phyloP scores from a whole-genome alignment of 257 asterid genomes.

The Rehmannia glutinosa region DNA sequence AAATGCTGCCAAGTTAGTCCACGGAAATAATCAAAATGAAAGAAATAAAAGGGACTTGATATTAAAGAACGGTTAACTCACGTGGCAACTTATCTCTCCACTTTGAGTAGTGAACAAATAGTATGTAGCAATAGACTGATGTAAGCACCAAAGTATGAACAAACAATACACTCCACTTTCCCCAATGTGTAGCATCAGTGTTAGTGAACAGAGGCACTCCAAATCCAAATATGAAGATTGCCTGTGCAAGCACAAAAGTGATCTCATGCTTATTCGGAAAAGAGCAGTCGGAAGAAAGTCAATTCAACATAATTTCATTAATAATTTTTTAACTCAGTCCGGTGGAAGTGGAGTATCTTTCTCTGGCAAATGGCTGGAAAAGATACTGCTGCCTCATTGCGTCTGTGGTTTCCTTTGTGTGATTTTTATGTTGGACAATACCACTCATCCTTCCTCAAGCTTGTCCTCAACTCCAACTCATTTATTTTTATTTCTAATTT shows the following conservation, averaged over 20 bases:
- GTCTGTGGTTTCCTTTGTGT: background rate
- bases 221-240: slow-evolving; percentile 66
- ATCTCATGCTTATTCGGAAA: background rate
- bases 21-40: background rate
- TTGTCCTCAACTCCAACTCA: background rate
- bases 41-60: background rate
- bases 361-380: background rate
- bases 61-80: slow-evolving; percentile 29
- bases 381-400: background rate
- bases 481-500: background rate
- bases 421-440: background rate
- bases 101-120: slow-evolving; percentile 84
- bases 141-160: slow-evolving; percentile 51
- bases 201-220: slow-evolving; percentile 63
- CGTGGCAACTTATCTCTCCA: slow-evolving; percentile 97
- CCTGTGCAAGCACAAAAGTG: slow-evolving; percentile 38
- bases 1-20: background rate
- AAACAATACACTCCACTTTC: slow-evolving; percentile 69
- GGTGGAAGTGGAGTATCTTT: background rate
- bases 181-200: slow-evolving; percentile 47
- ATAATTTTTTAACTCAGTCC: background rate
- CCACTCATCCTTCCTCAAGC: slow-evolving; percentile 3
- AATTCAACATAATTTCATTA: background rate
- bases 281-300: background rate
- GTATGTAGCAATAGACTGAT: slow-evolving; percentile 70